phyloP scores from a whole-genome alignment of 768 basidiomycete genomes.

The Nevesoporus exiguus region DNA sequence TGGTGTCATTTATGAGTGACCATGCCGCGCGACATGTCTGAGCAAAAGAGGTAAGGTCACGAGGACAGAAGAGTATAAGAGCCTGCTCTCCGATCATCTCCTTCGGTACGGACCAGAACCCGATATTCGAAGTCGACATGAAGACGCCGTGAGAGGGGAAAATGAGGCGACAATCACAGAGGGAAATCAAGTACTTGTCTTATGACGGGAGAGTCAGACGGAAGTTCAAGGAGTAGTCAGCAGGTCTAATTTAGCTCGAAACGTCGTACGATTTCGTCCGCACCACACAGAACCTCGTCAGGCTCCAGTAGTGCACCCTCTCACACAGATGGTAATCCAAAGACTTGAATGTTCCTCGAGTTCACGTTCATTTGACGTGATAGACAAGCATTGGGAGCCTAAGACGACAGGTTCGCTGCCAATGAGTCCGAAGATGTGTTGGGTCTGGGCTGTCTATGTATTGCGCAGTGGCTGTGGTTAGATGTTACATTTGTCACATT shows the following conservation, averaged over 20 bases:
- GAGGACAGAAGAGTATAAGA: conserved; percentile 52
- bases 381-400: background rate
- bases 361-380: background rate
- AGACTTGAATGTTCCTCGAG: no score
- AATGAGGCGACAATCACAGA: background rate
- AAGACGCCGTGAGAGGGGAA: background rate
- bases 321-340: background rate
- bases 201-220: background rate
- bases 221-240: background rate
- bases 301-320: no score
- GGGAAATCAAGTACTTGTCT: background rate
- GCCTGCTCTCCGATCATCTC: conserved; percentile 62
- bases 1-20: conserved; percentile 44
- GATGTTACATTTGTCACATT: background rate
- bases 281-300: no score
- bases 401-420: no score
- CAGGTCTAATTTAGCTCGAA: background rate
- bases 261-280: no score
- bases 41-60: conserved; percentile 58
- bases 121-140: conserved; percentile 3
- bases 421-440: no score
- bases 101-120: conserved; percentile 33
- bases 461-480: no score
- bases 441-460: no score
- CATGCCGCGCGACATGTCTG: conserved; percentile 49